These are phyloP conservation scores for Petunia axillaris DNA, from an alignment of 257 asterid species.

Conservation along the genomic window DNA sequence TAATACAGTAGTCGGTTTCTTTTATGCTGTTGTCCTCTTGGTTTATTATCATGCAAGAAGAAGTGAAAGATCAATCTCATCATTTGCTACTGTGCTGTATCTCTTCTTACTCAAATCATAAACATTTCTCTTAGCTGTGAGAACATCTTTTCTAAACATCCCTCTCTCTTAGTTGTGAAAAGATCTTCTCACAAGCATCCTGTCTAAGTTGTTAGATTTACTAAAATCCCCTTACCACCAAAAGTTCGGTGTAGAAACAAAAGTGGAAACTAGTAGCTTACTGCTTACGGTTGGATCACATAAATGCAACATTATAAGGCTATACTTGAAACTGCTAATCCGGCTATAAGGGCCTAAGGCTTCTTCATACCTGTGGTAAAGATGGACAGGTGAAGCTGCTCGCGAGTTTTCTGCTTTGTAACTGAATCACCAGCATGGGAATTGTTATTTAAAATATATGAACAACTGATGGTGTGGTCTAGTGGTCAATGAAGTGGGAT, in stretches of 20 bases:
- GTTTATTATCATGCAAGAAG: neutral
- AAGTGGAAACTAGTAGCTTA: neutral
- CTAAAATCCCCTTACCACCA: neutral
- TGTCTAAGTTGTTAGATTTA: neutral
- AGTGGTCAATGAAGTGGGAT: no score
- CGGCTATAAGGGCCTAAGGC: neutral
- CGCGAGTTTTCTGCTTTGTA: neutral
- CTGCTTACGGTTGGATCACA: conserved; percentile 2
- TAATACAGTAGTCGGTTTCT: neutral
- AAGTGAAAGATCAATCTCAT: neutral
- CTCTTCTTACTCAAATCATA: neutral
- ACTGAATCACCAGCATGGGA: neutral
- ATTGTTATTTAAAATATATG: neutral
- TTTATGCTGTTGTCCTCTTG: neutral
- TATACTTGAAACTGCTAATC: neutral
- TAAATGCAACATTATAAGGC: neutral
- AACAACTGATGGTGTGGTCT: neutral
- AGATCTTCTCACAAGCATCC: neutral
- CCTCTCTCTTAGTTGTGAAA: neutral
- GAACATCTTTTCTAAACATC: neutral
- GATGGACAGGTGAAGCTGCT: conserved; percentile 6
- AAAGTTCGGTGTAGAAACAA: neutral
- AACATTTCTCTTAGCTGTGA: conserved; percentile 8
- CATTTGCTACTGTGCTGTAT: neutral
- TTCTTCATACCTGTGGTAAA: neutral